phyloP scores from a whole-genome alignment of 73 alveolate genomes.

The Halteria grandinella region DNA sequence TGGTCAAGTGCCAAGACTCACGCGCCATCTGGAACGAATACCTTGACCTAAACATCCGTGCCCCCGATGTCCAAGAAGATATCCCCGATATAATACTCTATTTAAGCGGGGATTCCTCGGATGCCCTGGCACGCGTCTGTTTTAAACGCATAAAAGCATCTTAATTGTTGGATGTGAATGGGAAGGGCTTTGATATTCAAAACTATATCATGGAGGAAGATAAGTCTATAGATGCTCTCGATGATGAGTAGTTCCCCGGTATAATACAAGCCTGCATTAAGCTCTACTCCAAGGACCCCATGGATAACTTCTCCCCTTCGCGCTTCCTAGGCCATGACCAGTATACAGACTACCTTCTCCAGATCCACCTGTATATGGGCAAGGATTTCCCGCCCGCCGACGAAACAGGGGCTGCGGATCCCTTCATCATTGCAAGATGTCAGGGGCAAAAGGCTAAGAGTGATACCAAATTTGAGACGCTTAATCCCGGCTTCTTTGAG shows the following conservation, averaged over 20 bases:
- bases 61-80: slow-evolving; percentile 67
- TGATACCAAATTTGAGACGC: slow-evolving; percentile 59
- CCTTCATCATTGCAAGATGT: slow-evolving; percentile 79
- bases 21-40: slow-evolving; percentile 72
- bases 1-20: slow-evolving; percentile 33
- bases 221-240: slow-evolving; percentile 70
- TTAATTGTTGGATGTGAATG: slow-evolving; percentile 56
- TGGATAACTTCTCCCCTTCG: slow-evolving; percentile 6
- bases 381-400: slow-evolving; percentile 88
- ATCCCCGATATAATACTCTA: slow-evolving; percentile 78
- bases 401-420: slow-evolving; percentile 86
- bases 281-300: slow-evolving; percentile 64
- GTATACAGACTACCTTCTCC: slow-evolving; percentile 64
- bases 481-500: slow-evolving; percentile 87
- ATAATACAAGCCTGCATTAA: slow-evolving; percentile 68
- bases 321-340: slow-evolving; percentile 21
- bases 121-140: slow-evolving; percentile 72
- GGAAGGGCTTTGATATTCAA: slow-evolving; percentile 51
- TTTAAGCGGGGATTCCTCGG: slow-evolving; percentile 63
- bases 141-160: slow-evolving; percentile 69
- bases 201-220: slow-evolving; percentile 71
- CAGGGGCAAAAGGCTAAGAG: slow-evolving; percentile 72
- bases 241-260: slow-evolving; percentile 89
- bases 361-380: slow-evolving; percentile 76
- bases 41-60: slow-evolving; percentile 64